Conservation (phyloP, 2,329 filamentous ascomycete species). For the Anthostomella pinea region DNA sequence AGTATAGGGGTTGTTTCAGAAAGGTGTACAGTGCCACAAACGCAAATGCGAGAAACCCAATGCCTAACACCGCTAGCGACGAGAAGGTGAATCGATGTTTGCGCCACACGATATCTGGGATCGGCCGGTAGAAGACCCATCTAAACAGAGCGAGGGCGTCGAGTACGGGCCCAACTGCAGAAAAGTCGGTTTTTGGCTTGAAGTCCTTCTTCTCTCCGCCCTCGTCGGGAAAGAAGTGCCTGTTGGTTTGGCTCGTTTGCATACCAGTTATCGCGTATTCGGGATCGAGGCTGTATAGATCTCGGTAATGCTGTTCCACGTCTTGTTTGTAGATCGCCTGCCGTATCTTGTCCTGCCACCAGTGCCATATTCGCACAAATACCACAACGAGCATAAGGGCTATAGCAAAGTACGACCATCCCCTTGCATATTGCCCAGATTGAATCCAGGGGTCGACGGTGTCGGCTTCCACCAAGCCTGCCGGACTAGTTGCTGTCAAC, state of each 20-base stretch:
- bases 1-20: conserved; percentile 84
- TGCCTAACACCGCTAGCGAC: conserved; percentile 67
- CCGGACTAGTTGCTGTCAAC: conserved; percentile 56
- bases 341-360: conserved; percentile 90
- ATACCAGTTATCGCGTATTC: conserved; percentile 45
- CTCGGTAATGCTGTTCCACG: conserved; percentile 62
- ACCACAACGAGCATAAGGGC: conserved; percentile 66
- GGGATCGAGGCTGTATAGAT: conserved; percentile 50
- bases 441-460: conserved; percentile 75
- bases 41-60: conserved; percentile 64
- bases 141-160: conserved; percentile 78
- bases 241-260: conserved; percentile 52
- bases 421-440: conserved; percentile 80
- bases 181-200: conserved; percentile 68
- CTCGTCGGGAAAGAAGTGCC: conserved; percentile 73
- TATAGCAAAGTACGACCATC: conserved; percentile 85
- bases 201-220: conserved; percentile 55
- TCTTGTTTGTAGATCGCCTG: conserved; percentile 86
- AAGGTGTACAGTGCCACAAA: conserved; percentile 83
- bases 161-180: conserved; percentile 72
- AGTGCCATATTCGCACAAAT: conserved; percentile 75
- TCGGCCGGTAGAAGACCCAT: conserved; percentile 84
- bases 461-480: conserved; percentile 60
- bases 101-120: conserved; percentile 69
- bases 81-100: conserved; percentile 75